Conservation (phyloP, 2,329 filamentous ascomycete genomes). For the Penicillium frequentans region DNA sequence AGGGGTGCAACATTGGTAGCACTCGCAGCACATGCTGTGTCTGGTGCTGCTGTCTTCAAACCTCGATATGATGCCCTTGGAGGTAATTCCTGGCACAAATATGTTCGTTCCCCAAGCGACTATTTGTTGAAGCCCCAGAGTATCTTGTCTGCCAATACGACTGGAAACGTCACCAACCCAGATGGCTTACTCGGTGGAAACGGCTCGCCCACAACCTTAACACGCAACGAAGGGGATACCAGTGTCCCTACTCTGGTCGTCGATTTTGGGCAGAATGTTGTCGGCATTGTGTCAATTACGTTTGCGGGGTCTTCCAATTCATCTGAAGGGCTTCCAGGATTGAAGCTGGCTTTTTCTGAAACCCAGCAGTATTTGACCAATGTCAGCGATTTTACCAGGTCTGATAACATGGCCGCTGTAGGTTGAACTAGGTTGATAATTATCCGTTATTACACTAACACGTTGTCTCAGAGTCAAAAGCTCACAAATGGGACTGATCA, state of each 20-base stretch:
- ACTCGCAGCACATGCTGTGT: not conserved
- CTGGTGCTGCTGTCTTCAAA: not conserved
- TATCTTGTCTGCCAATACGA: not conserved
- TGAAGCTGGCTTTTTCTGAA: slow-evolving; percentile 15
- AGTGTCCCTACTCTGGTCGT: slow-evolving; percentile 10
- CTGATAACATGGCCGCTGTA: slow-evolving; percentile 10
- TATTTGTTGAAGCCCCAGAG: slow-evolving; percentile 2
- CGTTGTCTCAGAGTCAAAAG: slow-evolving; percentile 18
- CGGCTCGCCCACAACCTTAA: slow-evolving; percentile 3
- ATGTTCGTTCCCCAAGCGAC: slow-evolving; percentile 5
- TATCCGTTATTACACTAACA: not conserved
- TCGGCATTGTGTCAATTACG: slow-evolving; percentile 11
- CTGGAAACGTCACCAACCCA: slow-evolving; percentile 3
- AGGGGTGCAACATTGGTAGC: not conserved
- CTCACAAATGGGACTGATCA: slow-evolving; percentile 53
- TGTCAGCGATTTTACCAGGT: slow-evolving; percentile 16
- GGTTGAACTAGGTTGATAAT: not conserved
- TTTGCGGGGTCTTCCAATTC: slow-evolving; percentile 11
- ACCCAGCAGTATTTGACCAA: slow-evolving; percentile 12
- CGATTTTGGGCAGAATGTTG: slow-evolving; percentile 17
- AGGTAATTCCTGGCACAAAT: slow-evolving; percentile 6
- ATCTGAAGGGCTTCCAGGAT: slow-evolving; percentile 9
- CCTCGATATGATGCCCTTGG: not conserved
- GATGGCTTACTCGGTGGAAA: not conserved
- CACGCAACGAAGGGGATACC: not conserved